phyloP scores from a whole-genome alignment of 139 green algal genomes.

The Micractinium sp. region DNA sequence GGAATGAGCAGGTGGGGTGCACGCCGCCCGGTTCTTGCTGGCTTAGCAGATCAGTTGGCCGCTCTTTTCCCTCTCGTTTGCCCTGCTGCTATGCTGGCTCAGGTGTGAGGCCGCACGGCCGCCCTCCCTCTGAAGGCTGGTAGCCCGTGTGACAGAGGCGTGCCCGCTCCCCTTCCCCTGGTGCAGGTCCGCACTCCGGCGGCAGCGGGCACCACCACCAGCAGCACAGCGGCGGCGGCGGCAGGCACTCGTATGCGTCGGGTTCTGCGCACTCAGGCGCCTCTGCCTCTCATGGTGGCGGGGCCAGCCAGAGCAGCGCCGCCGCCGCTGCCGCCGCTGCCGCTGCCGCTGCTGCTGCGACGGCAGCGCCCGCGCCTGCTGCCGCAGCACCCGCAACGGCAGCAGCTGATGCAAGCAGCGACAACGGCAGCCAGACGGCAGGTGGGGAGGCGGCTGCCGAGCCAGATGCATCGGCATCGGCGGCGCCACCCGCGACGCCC shows the following conservation, averaged over 20 bases:
- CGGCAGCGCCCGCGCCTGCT: neutral
- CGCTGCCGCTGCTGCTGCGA: neutral
- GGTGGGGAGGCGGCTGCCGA: neutral
- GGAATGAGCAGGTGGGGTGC: neutral
- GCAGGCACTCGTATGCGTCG: neutral
- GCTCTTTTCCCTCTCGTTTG: neutral
- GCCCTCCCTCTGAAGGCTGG: neutral
- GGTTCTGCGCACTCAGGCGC: no score
- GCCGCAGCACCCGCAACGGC: neutral
- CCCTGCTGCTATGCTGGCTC: neutral
- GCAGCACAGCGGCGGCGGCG: neutral
- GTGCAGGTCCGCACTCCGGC: neutral
- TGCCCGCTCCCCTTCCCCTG: no score
- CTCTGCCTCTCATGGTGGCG: neutral
- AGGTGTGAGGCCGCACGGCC: neutral
- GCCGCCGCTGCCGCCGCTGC: neutral
- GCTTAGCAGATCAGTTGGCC: neutral
- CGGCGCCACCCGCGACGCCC: neutral
- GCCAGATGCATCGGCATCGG: neutral
- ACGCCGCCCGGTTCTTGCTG: no score
- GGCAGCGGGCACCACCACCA: neutral
- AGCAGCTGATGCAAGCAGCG: neutral
- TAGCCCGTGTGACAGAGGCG: no score
- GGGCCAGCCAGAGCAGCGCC: neutral
- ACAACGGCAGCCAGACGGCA: neutral